phyloP scores from a whole-genome alignment of 352 stramenopile species.

The Phytophthora litchii region DNA sequence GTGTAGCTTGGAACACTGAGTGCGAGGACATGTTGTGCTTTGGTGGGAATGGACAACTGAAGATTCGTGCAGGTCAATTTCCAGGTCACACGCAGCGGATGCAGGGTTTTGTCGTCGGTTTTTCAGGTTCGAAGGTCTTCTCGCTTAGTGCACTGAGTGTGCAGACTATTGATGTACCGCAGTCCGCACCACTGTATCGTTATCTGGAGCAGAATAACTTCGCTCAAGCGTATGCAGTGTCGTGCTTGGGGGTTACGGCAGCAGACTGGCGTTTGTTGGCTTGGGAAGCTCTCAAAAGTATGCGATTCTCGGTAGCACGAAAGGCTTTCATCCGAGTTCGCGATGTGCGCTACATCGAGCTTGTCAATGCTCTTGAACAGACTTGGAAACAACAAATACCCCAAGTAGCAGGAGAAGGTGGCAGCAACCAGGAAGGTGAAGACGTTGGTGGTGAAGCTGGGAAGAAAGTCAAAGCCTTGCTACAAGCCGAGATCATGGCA shows the following conservation, averaged over 20 bases:
- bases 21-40: conserved; percentile 96
- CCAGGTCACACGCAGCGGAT: conserved; percentile 90
- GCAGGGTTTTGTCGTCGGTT: conserved; percentile 93
- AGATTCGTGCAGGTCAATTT: conserved; percentile 92
- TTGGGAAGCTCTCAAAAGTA: conserved; percentile 86
- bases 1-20: conserved; percentile 94
- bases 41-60: conserved; percentile 84
- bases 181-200: conserved; percentile 87
- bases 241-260: conserved; percentile 94
- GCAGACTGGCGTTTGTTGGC: conserved; percentile 89
- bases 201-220: conserved; percentile 93
- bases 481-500: conserved; percentile 92
- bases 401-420: conserved; percentile 25
- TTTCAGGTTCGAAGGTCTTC: conserved; percentile 93
- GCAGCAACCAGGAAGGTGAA: conserved; percentile 26
- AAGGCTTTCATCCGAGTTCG: conserved; percentile 91
- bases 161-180: conserved; percentile 91
- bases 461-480: conserved; percentile 70
- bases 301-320: conserved; percentile 81
- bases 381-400: conserved; percentile 68
- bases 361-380: conserved; percentile 87
- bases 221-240: conserved; percentile 85
- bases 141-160: conserved; percentile 88
- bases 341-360: conserved; percentile 92
- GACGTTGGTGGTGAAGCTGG: conserved; percentile 38